A percentile compares a stretch with the other conserved stretches of the same genome.
These are phyloP conservation scores for Lactarius hatsudake DNA, from an alignment of 768 basidiomycete species.

Conservation along the genomic window DNA sequence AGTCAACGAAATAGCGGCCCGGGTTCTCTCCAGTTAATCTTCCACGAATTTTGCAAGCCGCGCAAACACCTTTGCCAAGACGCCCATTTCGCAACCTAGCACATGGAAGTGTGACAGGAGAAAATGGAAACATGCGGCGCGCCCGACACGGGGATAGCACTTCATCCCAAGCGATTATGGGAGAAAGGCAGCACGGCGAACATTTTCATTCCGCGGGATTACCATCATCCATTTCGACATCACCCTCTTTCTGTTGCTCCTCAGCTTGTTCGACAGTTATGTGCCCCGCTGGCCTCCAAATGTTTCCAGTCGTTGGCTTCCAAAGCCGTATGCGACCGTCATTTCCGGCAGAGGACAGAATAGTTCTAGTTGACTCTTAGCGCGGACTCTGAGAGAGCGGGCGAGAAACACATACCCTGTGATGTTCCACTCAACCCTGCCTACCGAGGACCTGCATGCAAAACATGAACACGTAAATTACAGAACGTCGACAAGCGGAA, in stretches of 20 bases:
- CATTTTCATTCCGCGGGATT: slow-evolving; percentile 35
- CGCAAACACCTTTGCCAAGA: background rate
- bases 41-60: background rate
- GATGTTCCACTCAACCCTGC: slow-evolving; percentile 93
- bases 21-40: background rate
- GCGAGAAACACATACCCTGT: slow-evolving; percentile 53
- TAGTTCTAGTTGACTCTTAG: slow-evolving; percentile 49
- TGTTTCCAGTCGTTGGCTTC: slow-evolving; percentile 80
- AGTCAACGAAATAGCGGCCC: background rate
- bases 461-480: background rate
- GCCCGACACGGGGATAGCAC: background rate
- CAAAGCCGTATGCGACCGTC: slow-evolving; percentile 79
- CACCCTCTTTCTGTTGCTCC: slow-evolving; percentile 41
- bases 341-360: slow-evolving; percentile 80
- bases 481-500: background rate
- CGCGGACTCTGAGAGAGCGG: slow-evolving; percentile 4
- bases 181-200: background rate
- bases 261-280: slow-evolving; percentile 77
- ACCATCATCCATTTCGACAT: slow-evolving; percentile 46
- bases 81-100: background rate
- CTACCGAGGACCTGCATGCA: slow-evolving; percentile 59
- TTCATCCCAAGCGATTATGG: too few species aligned
- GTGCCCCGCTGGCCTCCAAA: slow-evolving; percentile 81
- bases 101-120: background rate
- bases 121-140: slow-evolving; percentile 3